These are phyloP conservation scores for Diospyros lotus DNA, from an alignment of 148 eudicot species.

Conservation along the genomic window DNA sequence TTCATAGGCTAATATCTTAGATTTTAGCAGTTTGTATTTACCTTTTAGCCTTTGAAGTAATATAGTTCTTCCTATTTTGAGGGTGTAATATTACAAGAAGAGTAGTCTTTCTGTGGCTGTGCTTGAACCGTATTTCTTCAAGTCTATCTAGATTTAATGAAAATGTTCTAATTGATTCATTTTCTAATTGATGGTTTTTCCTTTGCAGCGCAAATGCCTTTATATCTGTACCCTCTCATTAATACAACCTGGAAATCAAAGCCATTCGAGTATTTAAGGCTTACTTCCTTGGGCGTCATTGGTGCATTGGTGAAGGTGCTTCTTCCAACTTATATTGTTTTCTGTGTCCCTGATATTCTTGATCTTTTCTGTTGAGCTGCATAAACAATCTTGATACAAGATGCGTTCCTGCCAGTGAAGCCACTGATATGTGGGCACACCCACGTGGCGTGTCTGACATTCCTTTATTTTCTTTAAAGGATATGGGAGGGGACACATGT, in stretches of 20 bases:
- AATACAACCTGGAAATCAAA: constrained; percentile 85
- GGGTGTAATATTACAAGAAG: background rate
- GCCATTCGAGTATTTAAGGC: constrained; percentile 89
- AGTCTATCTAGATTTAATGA: background rate
- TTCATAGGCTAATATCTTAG: background rate
- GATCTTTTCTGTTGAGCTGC: background rate
- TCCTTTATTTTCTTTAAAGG: too few relatives aligned
- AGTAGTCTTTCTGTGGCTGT: background rate
- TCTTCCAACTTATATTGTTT: background rate
- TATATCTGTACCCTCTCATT: constrained; percentile 82
- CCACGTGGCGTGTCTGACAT: too few relatives aligned
- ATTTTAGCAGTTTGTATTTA: background rate
- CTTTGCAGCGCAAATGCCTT: constrained; percentile 81
- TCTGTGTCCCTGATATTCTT: background rate
- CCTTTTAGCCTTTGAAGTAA: background rate
- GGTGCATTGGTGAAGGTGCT: constrained; percentile 86
- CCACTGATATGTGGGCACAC: too few relatives aligned
- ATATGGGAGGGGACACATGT: too few relatives aligned
- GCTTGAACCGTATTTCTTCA: background rate
- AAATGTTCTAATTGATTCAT: background rate
- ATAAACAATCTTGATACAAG: too few relatives aligned
- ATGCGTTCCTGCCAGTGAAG: too few relatives aligned
- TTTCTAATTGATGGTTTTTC: background rate
- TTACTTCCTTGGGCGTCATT: constrained; percentile 88
- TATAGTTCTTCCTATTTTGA: background rate